Evolutionary conservation across 176 grass and related monocot species (phyloP), one percentile per base, ranked within the genome.

Genomic region (Aegilops longissima): DNA sequence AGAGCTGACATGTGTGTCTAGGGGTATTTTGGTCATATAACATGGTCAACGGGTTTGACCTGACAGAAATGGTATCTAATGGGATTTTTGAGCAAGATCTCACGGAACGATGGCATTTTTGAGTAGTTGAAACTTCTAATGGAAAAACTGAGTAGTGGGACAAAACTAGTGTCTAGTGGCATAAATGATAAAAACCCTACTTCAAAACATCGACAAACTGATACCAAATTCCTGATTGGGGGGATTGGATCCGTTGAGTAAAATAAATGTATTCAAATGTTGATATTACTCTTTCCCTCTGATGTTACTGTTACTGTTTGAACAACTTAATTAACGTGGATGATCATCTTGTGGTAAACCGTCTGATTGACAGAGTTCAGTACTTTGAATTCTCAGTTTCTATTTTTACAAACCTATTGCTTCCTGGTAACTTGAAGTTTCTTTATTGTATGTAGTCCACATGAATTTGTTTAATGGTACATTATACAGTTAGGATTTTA

Each of bases 131-230:
- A 44, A 44, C 42, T 44, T 44, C 42, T 44, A 44, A 44, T 11
- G 42, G 42, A 44, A 44, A 44, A 12, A 44, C 42, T 44, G 42
- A 44, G 42, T 44, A 44, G 42, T 44, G 42, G 42, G 42, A 44
- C 42, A 44, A 10, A 44, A 44, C 10, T 44, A 12, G 42, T 44
- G 42, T 10, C 42, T 44, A 12, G 42, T 44, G 42, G 42, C 42
- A 44, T 44, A 44, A 44, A 44, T 44, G 42, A 44, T 44, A 44
- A 44, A 44, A 44, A 44, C 42, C 42, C 42, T 84, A 49, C 65
- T 79, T 65, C 84, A 85, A 45, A 86, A 68, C 62, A 86, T 69
- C 33, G 11, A 21, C 31, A 70, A 14, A 58, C n/a, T 58, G 44
- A 44, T 40, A 56, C 31, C 2, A 27, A 20, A n/a, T 81, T 67